These are phyloP conservation scores for Colletotrichum australisinense DNA, from an alignment of 2,329 filamentous ascomycete species.

Conservation along the genomic window DNA sequence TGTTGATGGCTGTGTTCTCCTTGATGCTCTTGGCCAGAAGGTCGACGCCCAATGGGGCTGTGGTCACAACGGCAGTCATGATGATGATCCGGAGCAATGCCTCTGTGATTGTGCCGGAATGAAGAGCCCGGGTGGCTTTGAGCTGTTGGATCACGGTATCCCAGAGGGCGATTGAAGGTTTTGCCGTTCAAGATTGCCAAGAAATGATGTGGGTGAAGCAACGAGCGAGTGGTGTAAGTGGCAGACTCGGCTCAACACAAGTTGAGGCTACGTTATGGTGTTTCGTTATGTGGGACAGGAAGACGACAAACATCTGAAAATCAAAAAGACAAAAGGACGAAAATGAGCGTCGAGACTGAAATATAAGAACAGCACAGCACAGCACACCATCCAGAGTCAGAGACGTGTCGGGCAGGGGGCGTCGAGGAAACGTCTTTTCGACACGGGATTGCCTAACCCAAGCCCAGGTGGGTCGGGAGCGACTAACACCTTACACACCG, in stretches of 20 bases:
- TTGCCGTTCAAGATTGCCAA: not conserved
- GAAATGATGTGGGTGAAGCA: not conserved
- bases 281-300: not conserved
- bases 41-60: conserved; percentile 27
- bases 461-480: conserved; percentile 34
- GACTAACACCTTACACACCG: conserved; percentile 13
- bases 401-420: conserved; percentile 19
- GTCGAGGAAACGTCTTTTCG: conserved; percentile 36
- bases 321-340: not conserved
- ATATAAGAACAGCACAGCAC: conserved; percentile 15
- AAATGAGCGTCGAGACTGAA: not conserved
- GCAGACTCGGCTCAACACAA: not conserved
- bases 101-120: no score
- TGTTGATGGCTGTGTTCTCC: conserved; percentile 14
- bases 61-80: conserved; percentile 19
- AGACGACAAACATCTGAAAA: not conserved
- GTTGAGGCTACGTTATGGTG: not conserved
- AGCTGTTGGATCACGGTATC: not conserved
- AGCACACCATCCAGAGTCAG: conserved; percentile 4
- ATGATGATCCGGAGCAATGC: no score
- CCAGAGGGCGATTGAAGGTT: not conserved
- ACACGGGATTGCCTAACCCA: conserved; percentile 37
- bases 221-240: not conserved
- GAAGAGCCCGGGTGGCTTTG: not conserved
- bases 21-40: conserved; percentile 28